These are phyloP conservation scores for Lomentospora prolificans DNA, from an alignment of 2,329 filamentous ascomycete species.

Conservation along the genomic window DNA sequence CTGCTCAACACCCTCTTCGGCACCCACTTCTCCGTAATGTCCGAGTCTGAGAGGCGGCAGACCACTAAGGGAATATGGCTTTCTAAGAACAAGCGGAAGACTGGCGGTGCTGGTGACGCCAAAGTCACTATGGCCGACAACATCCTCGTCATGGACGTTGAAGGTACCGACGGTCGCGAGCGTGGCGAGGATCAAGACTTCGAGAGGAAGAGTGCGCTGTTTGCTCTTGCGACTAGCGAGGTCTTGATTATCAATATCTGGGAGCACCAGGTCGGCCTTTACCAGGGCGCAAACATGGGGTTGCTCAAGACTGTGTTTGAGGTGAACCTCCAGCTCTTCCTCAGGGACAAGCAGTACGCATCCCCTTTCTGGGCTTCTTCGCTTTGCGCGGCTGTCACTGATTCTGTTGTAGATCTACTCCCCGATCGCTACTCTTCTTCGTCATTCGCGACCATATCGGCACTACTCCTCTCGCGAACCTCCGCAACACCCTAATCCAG, in stretches of 20 bases:
- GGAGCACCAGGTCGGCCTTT: conserved; percentile 97
- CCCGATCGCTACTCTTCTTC: conserved; percentile 91
- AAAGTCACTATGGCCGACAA: conserved; percentile 77
- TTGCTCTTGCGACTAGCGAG: conserved; percentile 94
- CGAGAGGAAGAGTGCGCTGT: conserved; percentile 94
- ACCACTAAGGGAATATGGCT: conserved; percentile 99
- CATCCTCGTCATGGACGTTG: conserved; percentile 98
- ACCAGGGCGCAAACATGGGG: conserved; percentile 98
- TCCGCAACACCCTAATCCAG: conserved; percentile 81
- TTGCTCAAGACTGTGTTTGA: conserved; percentile 97
- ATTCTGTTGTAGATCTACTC: conserved; percentile 53
- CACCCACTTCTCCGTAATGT: conserved; percentile 96
- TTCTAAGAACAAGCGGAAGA: conserved; percentile 81
- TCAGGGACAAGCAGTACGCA: conserved; percentile 84
- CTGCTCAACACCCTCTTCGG: conserved; percentile 92
- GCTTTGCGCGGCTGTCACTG: not conserved
- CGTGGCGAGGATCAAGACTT: conserved; percentile 98
- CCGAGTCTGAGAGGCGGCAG: conserved; percentile 84
- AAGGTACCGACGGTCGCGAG: conserved; percentile 93
- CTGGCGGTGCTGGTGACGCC: conserved; percentile 16
- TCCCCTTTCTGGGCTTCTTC: not conserved
- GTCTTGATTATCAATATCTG: conserved; percentile 98
- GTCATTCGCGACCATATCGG: conserved; percentile 96
- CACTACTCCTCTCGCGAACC: conserved; percentile 78
- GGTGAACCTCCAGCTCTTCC: conserved; percentile 92